A percentile compares a stretch with the other conserved stretches of the same genome.
Evolutionary conservation across 2,329 filamentous ascomycete species (phyloP).

Genomic region (Calycina marina): DNA sequence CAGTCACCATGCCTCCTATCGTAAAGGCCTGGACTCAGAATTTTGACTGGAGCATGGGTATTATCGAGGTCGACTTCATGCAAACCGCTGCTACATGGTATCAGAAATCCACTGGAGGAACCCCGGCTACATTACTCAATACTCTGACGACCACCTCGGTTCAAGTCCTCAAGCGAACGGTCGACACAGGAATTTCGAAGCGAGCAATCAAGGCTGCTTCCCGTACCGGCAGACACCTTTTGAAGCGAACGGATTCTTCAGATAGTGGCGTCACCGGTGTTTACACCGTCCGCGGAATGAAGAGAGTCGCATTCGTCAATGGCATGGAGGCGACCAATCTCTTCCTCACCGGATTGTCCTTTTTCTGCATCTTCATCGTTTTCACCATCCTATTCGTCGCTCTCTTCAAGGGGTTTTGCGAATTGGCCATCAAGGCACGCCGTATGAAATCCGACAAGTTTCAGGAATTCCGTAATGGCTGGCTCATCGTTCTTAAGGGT

Average conservation of each 20-base stretch:
- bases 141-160: slow-evolving; percentile 63
- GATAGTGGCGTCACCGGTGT: slow-evolving; percentile 35
- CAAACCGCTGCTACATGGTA: slow-evolving; percentile 91
- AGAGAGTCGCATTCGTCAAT: slow-evolving; percentile 76
- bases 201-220: slow-evolving; percentile 30
- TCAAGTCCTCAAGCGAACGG: slow-evolving; percentile 45
- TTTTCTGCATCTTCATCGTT: slow-evolving; percentile 75
- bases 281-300: slow-evolving; percentile 62
- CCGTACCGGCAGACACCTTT: slow-evolving; percentile 23
- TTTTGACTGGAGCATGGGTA: slow-evolving; percentile 97
- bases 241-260: slow-evolving; percentile 37
- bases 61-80: slow-evolving; percentile 77
- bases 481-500: slow-evolving; percentile 84
- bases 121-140: slow-evolving; percentile 63
- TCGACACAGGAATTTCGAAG: slow-evolving; percentile 30
- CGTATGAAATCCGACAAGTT: slow-evolving; percentile 80
- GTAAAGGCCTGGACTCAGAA: slow-evolving; percentile 92
- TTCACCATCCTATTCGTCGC: slow-evolving; percentile 59
- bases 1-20: slow-evolving; percentile 70
- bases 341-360: slow-evolving; percentile 80
- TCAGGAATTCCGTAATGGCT: slow-evolving; percentile 84
- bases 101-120: slow-evolving; percentile 81
- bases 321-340: slow-evolving; percentile 82
- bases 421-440: slow-evolving; percentile 57
- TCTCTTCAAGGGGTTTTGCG: slow-evolving; percentile 68